A percentile compares a stretch with the other conserved stretches of the same genome.
Evolutionary conservation across 768 basidiomycete species (phyloP).

Genomic region (Mycena maculata): DNA sequence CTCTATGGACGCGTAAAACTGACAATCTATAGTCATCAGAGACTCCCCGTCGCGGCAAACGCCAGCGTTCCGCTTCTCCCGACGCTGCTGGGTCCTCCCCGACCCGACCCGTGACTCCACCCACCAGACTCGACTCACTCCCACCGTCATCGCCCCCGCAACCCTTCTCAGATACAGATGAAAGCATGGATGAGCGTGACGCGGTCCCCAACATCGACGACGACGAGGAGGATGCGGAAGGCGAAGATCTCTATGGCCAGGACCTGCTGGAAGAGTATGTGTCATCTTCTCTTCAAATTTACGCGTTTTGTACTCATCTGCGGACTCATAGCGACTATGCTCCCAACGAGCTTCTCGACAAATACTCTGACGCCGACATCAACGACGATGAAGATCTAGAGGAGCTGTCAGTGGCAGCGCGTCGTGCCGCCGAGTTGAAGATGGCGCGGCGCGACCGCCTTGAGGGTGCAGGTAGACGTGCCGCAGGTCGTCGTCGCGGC

Average conservation of each 20-base stretch:
- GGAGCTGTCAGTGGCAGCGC: constrained; percentile 73
- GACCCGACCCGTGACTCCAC: constrained; percentile 53
- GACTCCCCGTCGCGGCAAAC: constrained; percentile 69
- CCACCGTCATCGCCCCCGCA: constrained; percentile 88
- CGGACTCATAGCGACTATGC: constrained; percentile 79
- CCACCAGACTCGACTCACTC: constrained; percentile 75
- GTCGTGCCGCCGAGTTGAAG: constrained; percentile 85
- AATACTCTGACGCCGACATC: constrained; percentile 87
- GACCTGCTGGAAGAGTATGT: constrained; percentile 76
- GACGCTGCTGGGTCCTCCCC: constrained; percentile 64
- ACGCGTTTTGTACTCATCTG: constrained; percentile 27
- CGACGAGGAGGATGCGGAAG: constrained; percentile 78
- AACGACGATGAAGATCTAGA: constrained; percentile 83
- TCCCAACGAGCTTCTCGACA: constrained; percentile 83
- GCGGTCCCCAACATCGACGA: constrained; percentile 74
- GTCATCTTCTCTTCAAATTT: constrained; percentile 9
- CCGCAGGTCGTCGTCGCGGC: constrained; percentile 81
- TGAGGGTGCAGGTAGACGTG: constrained; percentile 76
- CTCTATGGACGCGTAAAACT: constrained; percentile 29
- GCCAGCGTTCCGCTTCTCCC: constrained; percentile 69
- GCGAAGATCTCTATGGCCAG: constrained; percentile 95
- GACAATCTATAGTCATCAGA: constrained; percentile 45
- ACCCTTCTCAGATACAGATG: constrained; percentile 89
- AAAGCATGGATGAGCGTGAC: constrained; percentile 78
- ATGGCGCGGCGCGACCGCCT: constrained; percentile 91